Evolutionary conservation across 176 grass and related monocot species (phyloP).

Genomic region (Leersia perrieri): DNA sequence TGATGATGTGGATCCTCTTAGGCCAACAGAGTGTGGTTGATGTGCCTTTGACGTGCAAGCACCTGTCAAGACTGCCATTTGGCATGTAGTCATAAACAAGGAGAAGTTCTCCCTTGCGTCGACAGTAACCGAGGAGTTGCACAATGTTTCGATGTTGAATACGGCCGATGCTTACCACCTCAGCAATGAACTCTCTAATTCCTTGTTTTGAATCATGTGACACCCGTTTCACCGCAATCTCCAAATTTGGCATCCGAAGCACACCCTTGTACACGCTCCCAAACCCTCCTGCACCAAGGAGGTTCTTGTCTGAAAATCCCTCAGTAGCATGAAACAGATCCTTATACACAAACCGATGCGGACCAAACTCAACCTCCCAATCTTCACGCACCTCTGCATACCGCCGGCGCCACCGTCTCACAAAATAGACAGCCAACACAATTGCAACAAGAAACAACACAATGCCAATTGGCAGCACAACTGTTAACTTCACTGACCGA

Average conservation of each 20-base stretch:
- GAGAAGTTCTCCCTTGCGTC: conserved; percentile 28
- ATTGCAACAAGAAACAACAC: neutral
- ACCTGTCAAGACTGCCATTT: conserved; percentile 31
- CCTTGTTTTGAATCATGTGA: conserved; percentile 31
- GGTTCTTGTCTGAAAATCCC: conserved; percentile 7
- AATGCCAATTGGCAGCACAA: neutral
- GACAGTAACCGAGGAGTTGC: conserved; percentile 19
- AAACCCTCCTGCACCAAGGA: conserved; percentile 36
- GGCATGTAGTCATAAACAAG: conserved; percentile 23
- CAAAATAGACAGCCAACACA: neutral
- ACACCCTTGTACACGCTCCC: conserved; percentile 33
- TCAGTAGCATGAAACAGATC: conserved; percentile 32
- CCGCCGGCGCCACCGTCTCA: neutral
- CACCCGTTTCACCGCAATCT: conserved; percentile 33
- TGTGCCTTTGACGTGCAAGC: neutral
- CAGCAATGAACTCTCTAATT: conserved; percentile 28
- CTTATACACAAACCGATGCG: conserved; percentile 28
- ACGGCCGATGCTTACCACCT: conserved; percentile 33
- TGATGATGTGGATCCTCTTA: conserved; percentile 7
- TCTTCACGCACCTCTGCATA: conserved; percentile 26
- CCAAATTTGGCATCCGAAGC: neutral
- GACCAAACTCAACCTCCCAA: conserved; percentile 34
- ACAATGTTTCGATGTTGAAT: conserved; percentile 19
- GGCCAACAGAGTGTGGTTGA: neutral
- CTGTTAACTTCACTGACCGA: neutral